These are phyloP conservation scores for Chrysoporthe deuterocubensis DNA, from an alignment of 2,329 filamentous ascomycete genomes.

Conservation along the genomic window DNA sequence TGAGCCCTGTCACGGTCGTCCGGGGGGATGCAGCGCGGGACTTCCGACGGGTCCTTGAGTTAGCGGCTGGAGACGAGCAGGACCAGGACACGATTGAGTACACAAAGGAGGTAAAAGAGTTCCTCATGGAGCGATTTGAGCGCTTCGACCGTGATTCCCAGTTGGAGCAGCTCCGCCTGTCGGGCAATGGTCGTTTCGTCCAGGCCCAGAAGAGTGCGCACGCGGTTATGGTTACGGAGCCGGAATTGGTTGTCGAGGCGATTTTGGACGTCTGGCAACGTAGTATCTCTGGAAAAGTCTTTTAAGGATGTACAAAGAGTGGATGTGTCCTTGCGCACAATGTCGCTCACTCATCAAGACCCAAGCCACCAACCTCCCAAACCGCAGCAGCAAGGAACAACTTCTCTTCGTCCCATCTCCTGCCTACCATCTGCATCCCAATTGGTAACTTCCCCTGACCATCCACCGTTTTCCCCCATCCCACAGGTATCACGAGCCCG, in stretches of 20 bases:
- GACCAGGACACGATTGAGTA: neutral
- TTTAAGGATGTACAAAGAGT: neutral
- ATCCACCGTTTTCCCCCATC: conserved; percentile 36
- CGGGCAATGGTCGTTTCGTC: conserved; percentile 10
- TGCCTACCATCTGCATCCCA: conserved; percentile 39
- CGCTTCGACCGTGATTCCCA: neutral
- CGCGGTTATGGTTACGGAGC: conserved; percentile 6
- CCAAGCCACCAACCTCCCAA: conserved; percentile 38
- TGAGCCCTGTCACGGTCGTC: conserved; percentile 9
- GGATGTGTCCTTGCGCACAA: neutral
- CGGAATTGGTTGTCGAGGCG: conserved; percentile 6
- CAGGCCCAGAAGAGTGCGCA: conserved; percentile 5
- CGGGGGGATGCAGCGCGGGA: conserved; percentile 4
- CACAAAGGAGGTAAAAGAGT: conserved; percentile 5
- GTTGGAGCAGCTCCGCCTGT: conserved; percentile 12
- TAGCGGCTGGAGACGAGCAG: neutral
- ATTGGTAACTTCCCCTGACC: conserved; percentile 35
- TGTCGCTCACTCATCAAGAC: conserved; percentile 32
- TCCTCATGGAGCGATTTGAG: neutral
- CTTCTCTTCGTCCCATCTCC: conserved; percentile 35
- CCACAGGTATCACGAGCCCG: conserved; percentile 50
- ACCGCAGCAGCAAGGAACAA: conserved; percentile 37
- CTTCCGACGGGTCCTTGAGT: neutral
- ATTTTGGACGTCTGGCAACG: conserved; percentile 4
- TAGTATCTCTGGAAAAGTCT: neutral